Percentiles rank a stretch among this genome's conserved stretches.
phyloP scores from a whole-genome alignment of 768 basidiomycete species.

The Suillus plorans region DNA sequence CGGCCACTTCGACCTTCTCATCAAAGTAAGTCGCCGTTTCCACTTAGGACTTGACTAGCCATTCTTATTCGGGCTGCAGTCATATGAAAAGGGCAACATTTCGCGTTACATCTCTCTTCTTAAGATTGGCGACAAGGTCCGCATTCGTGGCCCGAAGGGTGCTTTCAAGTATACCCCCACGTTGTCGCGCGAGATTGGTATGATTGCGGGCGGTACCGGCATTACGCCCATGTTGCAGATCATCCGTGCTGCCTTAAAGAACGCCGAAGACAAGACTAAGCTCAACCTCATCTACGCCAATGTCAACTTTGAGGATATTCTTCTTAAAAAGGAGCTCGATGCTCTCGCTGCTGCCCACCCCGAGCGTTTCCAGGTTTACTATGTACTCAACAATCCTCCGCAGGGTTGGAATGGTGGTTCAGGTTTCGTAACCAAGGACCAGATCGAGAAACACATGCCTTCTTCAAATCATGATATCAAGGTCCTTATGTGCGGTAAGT shows the following conservation, averaged over 20 bases:
- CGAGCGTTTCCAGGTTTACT: slow-evolving; percentile 74
- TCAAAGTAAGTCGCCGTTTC: slow-evolving; percentile 65
- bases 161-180: slow-evolving; percentile 82
- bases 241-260: slow-evolving; percentile 89
- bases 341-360: slow-evolving; percentile 63
- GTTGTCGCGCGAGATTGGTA: slow-evolving; percentile 78
- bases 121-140: slow-evolving; percentile 84
- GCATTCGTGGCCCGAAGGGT: slow-evolving; percentile 95
- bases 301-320: slow-evolving; percentile 89
- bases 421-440: slow-evolving; percentile 92
- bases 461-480: slow-evolving; percentile 65
- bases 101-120: slow-evolving; percentile 81
- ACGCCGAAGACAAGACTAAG: slow-evolving; percentile 80
- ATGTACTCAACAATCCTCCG: slow-evolving; percentile 95
- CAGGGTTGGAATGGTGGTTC: slow-evolving; percentile 82
- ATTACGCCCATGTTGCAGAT: slow-evolving; percentile 99
- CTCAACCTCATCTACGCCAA: slow-evolving; percentile 95
- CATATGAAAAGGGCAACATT: slow-evolving; percentile 97
- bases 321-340: slow-evolving; percentile 87
- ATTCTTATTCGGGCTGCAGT: slow-evolving; percentile 41
- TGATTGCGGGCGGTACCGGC: slow-evolving; percentile 99
- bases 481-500: slow-evolving; percentile 83
- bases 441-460: slow-evolving; percentile 84
- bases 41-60: neutral
- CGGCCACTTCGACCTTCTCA: slow-evolving; percentile 93